These are phyloP conservation scores for Tanacetum coccineum DNA, from an alignment of 129 eudicot genomes.

Conservation along the genomic window DNA sequence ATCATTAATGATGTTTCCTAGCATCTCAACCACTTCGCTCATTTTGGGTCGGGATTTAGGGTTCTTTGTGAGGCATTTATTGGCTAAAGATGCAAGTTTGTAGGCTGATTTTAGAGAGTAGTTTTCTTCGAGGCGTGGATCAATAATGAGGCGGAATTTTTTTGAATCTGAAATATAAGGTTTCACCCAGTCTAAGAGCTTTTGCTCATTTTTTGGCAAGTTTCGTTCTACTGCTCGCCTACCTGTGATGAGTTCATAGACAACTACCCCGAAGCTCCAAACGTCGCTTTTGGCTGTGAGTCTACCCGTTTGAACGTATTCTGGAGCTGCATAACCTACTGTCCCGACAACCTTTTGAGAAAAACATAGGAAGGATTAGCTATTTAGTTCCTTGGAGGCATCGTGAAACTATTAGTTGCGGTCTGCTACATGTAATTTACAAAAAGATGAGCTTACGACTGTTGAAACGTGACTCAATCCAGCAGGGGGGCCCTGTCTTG, in stretches of 20 bases:
- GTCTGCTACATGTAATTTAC: neutral
- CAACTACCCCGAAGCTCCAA: conserved; percentile 94
- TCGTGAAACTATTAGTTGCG: neutral
- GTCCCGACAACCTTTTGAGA: conserved; percentile 74
- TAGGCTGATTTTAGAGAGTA: conserved; percentile 61
- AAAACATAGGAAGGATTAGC: neutral
- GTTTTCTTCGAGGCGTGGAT: conserved; percentile 58
- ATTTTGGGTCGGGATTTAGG: conserved; percentile 77
- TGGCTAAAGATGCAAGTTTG: conserved; percentile 66
- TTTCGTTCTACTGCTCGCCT: conserved; percentile 79
- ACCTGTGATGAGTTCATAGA: conserved; percentile 78
- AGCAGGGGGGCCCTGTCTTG: conserved; percentile 85
- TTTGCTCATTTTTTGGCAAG: conserved; percentile 76
- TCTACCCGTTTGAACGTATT: conserved; percentile 76
- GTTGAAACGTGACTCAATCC: conserved; percentile 79
- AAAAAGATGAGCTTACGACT: conserved; percentile 46
- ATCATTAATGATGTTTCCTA: conserved; percentile 56
- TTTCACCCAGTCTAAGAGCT: conserved; percentile 87
- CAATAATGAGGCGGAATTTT: conserved; percentile 61
- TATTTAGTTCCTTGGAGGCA: neutral
- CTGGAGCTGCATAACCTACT: conserved; percentile 89
- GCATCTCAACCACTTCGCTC: conserved; percentile 75
- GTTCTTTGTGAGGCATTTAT: conserved; percentile 74
- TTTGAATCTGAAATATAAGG: conserved; percentile 71
- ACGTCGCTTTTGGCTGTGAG: conserved; percentile 86